Conservation (phyloP, 208 protist species). For the Trypanosoma theileri region DNA sequence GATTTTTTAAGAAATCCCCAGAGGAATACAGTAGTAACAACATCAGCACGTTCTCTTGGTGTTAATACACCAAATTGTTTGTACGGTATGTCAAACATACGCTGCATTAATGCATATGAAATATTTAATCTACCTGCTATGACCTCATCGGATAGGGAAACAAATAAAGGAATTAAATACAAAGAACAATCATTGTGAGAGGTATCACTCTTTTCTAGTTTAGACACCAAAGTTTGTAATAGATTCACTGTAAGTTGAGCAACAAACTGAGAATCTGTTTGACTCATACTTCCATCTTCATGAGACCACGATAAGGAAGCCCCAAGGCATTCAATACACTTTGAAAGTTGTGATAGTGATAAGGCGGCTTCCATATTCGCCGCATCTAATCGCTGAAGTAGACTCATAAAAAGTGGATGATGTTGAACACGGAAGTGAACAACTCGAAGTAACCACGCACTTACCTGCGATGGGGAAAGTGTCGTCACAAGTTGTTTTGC, state of each 20-base stretch:
- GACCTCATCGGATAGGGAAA: constrained; percentile 5
- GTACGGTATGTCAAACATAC: constrained; percentile 16
- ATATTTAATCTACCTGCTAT: neutral
- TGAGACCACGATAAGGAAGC: neutral
- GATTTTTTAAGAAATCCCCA: constrained; percentile 33
- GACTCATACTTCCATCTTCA: constrained; percentile 2
- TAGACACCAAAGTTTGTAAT: constrained; percentile 8
- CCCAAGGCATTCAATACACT: constrained; percentile 27
- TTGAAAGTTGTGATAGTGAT: constrained; percentile 42
- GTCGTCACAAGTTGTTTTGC: constrained; percentile 17
- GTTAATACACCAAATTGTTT: constrained; percentile 28
- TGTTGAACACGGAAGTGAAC: constrained; percentile 31
- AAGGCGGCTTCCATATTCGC: neutral
- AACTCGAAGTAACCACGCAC: constrained; percentile 54
- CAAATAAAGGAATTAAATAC: constrained; percentile 18
- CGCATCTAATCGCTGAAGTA: constrained; percentile 30
- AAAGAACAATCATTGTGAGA: constrained; percentile 12
- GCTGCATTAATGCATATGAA: constrained; percentile 8
- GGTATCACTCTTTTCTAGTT: neutral
- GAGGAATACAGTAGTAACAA: constrained; percentile 29
- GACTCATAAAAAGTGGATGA: constrained; percentile 30
- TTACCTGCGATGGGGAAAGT: constrained; percentile 48
- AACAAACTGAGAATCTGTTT: constrained; percentile 11
- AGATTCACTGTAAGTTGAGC: constrained; percentile 17
- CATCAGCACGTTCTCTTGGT: constrained; percentile 38